phyloP scores from a whole-genome alignment of 73 alveolate species.

The Paramecium octaurelia region DNA sequence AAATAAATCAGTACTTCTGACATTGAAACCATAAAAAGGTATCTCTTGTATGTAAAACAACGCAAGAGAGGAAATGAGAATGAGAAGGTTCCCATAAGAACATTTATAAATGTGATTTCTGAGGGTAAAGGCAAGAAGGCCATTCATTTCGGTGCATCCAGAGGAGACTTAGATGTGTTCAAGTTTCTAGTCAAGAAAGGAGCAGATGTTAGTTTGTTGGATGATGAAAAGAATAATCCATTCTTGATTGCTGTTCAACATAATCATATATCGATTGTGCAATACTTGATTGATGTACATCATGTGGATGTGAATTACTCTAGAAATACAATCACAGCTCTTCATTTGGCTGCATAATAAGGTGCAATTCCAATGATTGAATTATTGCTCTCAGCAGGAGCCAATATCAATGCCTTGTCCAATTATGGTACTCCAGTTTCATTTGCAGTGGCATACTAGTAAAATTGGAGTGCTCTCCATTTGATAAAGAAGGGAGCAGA shows the following conservation, averaged over 20 bases:
- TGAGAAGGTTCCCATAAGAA: slow-evolving; percentile 3
- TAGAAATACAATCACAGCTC: slow-evolving; percentile 42
- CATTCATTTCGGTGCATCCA: slow-evolving; percentile 55
- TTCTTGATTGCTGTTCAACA: slow-evolving; percentile 55
- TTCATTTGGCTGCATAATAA: background rate
- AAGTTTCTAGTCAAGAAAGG: slow-evolving; percentile 41
- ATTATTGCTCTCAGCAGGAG: slow-evolving; percentile 31
- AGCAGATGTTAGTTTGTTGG: slow-evolving; percentile 22
- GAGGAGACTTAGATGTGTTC: slow-evolving; percentile 55
- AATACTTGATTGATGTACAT: slow-evolving; percentile 27
- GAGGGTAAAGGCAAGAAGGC: slow-evolving; percentile 57
- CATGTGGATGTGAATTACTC: slow-evolving; percentile 24
- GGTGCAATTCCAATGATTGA: slow-evolving; percentile 23
- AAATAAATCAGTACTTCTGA: background rate
- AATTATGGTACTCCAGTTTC: slow-evolving; percentile 49
- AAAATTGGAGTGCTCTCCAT: slow-evolving; percentile 12
- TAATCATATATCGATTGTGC: background rate
- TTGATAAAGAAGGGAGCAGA: slow-evolving; percentile 54
- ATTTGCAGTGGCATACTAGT: slow-evolving; percentile 47
- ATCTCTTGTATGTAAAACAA: background rate
- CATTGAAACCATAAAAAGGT: background rate
- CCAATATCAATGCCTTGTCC: slow-evolving; percentile 27
- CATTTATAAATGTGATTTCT: slow-evolving; percentile 17
- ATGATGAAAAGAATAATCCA: slow-evolving; percentile 50
- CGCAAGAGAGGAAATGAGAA: background rate